phyloP scores from a whole-genome alignment of 345 rosid species.

The Hibiscus syriacus region DNA sequence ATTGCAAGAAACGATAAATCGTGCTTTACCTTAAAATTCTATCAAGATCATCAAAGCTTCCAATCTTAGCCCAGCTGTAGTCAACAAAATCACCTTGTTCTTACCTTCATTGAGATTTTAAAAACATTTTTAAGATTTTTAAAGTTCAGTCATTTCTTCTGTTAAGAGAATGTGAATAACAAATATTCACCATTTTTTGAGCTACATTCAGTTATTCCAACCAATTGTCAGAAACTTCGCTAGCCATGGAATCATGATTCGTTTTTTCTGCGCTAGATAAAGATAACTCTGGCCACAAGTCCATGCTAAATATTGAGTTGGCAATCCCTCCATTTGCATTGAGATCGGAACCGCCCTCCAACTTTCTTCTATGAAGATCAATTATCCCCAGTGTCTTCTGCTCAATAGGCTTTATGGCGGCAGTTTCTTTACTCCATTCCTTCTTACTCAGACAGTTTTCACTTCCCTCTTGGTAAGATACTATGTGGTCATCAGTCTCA shows the following conservation, averaged over 20 bases:
- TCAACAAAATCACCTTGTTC: constrained; percentile 74
- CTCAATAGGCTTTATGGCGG: constrained; percentile 31
- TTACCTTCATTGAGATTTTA: constrained; percentile 45
- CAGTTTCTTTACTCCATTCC: constrained; percentile 38
- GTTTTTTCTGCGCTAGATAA: constrained; percentile 33
- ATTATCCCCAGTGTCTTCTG: constrained; percentile 32
- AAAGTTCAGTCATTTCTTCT: constrained; percentile 39
- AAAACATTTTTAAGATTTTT: constrained; percentile 47
- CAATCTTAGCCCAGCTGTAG: constrained; percentile 81
- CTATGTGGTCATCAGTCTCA: constrained; percentile 70
- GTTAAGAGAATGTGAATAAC: constrained; percentile 24
- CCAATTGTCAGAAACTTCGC: constrained; percentile 38
- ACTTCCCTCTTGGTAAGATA: constrained; percentile 51
- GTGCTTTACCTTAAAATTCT: constrained; percentile 78
- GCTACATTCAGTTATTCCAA: constrained; percentile 33
- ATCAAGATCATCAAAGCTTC: constrained; percentile 96
- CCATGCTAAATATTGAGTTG: constrained; percentile 38
- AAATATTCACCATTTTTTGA: constrained; percentile 36
- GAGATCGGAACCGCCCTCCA: constrained; percentile 33
- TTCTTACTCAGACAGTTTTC: constrained; percentile 42
- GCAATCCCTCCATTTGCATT: constrained; percentile 35
- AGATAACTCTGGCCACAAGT: constrained; percentile 49
- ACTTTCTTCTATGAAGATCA: constrained; percentile 33
- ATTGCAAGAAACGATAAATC: neutral
- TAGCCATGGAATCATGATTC: constrained; percentile 38